Conservation (phyloP, 306 rosid species). For the Dryas octopetala region DNA sequence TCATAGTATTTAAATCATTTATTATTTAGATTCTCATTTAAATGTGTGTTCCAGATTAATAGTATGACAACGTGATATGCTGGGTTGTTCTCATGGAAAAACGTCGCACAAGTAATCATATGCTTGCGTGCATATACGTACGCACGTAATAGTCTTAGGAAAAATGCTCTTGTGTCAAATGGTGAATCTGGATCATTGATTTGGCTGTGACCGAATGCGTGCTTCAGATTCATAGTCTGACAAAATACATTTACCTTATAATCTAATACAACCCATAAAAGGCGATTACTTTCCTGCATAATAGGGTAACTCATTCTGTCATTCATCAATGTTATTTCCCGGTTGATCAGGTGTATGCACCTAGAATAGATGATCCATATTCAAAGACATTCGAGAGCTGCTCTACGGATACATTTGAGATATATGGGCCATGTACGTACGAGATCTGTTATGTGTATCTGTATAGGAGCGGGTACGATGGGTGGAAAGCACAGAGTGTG, state of each 20-base stretch:
- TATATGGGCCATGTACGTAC: slow-evolving; percentile 72
- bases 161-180: no score
- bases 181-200: not conserved
- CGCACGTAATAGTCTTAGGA: no score
- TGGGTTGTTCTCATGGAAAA: no score
- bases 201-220: no score
- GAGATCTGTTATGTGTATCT: slow-evolving; percentile 62
- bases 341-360: slow-evolving; percentile 58
- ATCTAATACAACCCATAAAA: not conserved
- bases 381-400: slow-evolving; percentile 72
- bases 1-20: no score
- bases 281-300: not conserved
- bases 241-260: no score
- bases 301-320: not conserved
- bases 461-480: slow-evolving; percentile 76
- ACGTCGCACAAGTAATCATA: no score
- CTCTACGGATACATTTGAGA: slow-evolving; percentile 68
- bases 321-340: not conserved
- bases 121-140: no score
- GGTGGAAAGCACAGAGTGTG: slow-evolving; percentile 74
- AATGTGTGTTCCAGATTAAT: no score
- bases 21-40: no score
- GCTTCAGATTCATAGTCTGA: no score
- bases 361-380: slow-evolving; percentile 61
- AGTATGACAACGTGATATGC: no score